These are phyloP conservation scores for Alternaria alternata DNA, from an alignment of 2,329 filamentous ascomycete genomes.

Conservation along the genomic window DNA sequence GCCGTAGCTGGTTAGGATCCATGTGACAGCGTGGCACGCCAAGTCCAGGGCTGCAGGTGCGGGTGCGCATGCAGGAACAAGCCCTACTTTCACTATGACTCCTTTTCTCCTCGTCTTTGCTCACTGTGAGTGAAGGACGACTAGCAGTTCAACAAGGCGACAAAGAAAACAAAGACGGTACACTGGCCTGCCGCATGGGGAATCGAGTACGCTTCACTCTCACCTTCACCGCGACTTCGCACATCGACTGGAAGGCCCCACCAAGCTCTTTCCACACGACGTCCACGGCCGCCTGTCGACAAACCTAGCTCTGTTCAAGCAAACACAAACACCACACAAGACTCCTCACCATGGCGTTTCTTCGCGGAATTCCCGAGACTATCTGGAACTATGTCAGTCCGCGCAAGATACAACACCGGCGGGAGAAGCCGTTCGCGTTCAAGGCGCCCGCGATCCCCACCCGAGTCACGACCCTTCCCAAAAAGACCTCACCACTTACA, in stretches of 20 bases:
- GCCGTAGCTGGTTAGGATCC: background rate
- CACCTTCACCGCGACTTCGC: conserved; percentile 26
- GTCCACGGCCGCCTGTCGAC: background rate
- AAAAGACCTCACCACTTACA: conserved; percentile 5
- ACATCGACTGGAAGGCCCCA: conserved; percentile 4
- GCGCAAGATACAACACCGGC: conserved; percentile 48
- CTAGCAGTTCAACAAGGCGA: conserved; percentile 7
- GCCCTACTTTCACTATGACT: conserved; percentile 31
- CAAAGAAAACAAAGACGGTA: conserved; percentile 22
- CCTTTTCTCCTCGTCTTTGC: conserved; percentile 23
- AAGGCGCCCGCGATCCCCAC: conserved; percentile 41
- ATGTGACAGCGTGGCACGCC: conserved; percentile 21
- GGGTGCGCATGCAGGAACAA: conserved; percentile 13
- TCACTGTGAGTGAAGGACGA: conserved; percentile 11
- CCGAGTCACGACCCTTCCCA: conserved; percentile 10
- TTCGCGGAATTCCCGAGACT: conserved; percentile 45
- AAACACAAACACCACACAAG: background rate
- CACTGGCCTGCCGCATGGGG: conserved; percentile 14
- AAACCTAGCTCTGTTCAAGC: background rate
- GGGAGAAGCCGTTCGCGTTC: conserved; percentile 52
- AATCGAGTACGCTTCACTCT: conserved; percentile 20
- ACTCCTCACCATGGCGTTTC: conserved; percentile 37
- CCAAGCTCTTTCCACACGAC: conserved; percentile 1
- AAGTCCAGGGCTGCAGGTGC: conserved; percentile 17
- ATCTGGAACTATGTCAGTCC: conserved; percentile 56